Evolutionary conservation across 2,329 filamentous ascomycete species (phyloP).

Genomic region (Diaporthe capsici): DNA sequence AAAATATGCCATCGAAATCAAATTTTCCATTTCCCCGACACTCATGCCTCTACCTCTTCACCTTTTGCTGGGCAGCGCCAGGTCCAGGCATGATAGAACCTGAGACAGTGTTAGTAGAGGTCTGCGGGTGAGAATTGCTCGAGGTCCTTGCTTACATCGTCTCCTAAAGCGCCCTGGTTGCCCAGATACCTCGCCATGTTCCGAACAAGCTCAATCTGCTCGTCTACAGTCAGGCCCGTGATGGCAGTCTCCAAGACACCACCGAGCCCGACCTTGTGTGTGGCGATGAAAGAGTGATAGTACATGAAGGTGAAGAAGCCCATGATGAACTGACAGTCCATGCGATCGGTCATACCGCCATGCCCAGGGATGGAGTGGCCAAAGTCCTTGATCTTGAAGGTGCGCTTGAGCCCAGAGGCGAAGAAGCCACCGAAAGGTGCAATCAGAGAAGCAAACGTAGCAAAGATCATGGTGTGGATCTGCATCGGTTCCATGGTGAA

Average conservation of each 20-base stretch:
- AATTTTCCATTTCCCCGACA: not conserved
- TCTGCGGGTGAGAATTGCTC: not conserved
- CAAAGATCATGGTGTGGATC: conserved; percentile 90
- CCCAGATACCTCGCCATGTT: conserved; percentile 74
- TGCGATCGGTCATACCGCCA: conserved; percentile 97
- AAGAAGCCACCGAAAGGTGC: conserved; percentile 99
- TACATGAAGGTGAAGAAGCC: conserved; percentile 99
- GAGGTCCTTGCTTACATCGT: conserved; percentile 52
- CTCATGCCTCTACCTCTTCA: conserved; percentile 33
- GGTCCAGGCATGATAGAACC: conserved; percentile 54
- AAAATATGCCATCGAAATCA: conserved; percentile 19
- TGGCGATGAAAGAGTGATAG: conserved; percentile 96
- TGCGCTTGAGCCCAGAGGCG: conserved; percentile 95
- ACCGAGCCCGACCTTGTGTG: conserved; percentile 87
- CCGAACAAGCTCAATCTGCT: conserved; percentile 87
- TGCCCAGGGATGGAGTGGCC: conserved; percentile 98
- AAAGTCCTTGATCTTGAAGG: conserved; percentile 99
- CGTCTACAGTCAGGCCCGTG: conserved; percentile 86
- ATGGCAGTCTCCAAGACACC: conserved; percentile 92
- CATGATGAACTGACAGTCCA: conserved; percentile 99
- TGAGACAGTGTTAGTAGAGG: conserved; percentile 38
- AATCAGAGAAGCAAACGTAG: conserved; percentile 95
- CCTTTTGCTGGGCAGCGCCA: conserved; percentile 48
- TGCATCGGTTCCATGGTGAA: conserved; percentile 90
- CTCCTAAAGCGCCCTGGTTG: conserved; percentile 70